Conservation (phyloP, 2,329 filamentous ascomycete genomes). For the Phialophora chinensis region DNA sequence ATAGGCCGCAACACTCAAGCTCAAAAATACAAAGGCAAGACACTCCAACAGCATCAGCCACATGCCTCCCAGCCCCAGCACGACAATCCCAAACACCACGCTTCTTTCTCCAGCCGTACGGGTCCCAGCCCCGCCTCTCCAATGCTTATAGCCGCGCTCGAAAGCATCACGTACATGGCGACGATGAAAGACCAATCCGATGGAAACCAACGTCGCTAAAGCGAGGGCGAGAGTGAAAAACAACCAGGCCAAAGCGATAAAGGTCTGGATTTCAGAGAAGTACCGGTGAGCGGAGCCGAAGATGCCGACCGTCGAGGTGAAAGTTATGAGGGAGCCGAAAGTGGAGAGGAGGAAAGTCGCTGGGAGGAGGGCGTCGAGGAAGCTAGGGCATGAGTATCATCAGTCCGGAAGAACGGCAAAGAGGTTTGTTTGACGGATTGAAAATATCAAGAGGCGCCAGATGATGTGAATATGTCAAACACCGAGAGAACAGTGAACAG, state of each 20-base stretch:
- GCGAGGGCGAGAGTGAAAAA: slow-evolving; percentile 33
- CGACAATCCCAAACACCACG: slow-evolving; percentile 35
- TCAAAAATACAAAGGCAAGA: slow-evolving; percentile 35
- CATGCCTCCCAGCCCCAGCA: slow-evolving; percentile 27
- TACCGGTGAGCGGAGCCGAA: slow-evolving; percentile 30
- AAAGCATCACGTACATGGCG: slow-evolving; percentile 34
- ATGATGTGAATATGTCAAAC: neutral
- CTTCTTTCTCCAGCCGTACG: slow-evolving; percentile 31
- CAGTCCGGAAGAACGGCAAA: neutral
- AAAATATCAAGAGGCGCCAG: neutral
- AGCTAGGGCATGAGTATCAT: neutral
- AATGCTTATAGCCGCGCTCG: slow-evolving; percentile 32
- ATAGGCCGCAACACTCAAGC: slow-evolving; percentile 29
- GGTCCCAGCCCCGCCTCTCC: slow-evolving; percentile 31
- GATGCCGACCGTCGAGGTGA: slow-evolving; percentile 31
- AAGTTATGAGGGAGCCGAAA: slow-evolving; percentile 34
- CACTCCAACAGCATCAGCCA: slow-evolving; percentile 31
- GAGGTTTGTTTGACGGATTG: neutral
- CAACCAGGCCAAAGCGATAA: slow-evolving; percentile 34
- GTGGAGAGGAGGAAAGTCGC: slow-evolving; percentile 29
- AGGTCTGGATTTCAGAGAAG: slow-evolving; percentile 29
- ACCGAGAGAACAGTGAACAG: neutral
- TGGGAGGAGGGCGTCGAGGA: slow-evolving; percentile 32
- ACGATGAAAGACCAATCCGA: slow-evolving; percentile 32
- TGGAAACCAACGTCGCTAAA: slow-evolving; percentile 25